Conservation (phyloP, 352 stramenopile species). For the Blastocystis sp. region DNA sequence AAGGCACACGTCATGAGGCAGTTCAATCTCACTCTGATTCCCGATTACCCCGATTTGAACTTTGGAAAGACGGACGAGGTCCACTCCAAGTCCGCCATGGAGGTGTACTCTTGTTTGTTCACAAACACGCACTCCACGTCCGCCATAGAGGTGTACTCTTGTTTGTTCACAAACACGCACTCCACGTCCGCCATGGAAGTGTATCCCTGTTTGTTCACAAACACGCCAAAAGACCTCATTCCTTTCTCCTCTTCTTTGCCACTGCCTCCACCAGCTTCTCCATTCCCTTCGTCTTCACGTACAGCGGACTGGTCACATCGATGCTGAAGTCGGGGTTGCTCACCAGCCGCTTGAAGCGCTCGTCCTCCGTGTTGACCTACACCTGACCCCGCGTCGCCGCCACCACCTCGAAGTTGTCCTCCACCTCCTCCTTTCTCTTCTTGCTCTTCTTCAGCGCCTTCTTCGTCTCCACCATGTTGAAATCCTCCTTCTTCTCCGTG, state of each 20-base stretch:
- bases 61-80: conserved; percentile 4
- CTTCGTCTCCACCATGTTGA: conserved; percentile 38
- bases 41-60: conserved; percentile 1
- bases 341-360: conserved; percentile 28
- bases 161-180: no score
- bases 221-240: no score
- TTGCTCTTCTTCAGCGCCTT: conserved; percentile 10
- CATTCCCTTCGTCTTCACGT: conserved; percentile 63
- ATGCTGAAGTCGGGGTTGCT: conserved; percentile 58
- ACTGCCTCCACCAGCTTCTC: conserved; percentile 54
- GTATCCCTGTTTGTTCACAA: no score
- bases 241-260: no score
- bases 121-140: no score
- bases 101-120: not conserved
- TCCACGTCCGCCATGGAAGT: no score
- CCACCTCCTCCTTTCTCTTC: conserved; percentile 27
- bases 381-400: not conserved
- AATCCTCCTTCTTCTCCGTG: conserved; percentile 50
- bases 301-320: conserved; percentile 62
- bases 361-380: conserved; percentile 54
- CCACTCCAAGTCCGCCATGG: not conserved
- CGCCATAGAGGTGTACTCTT: no score
- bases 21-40: not conserved
- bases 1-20: not conserved
- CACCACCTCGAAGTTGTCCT: conserved; percentile 60